Evolutionary conservation across 2,329 filamentous ascomycete species (phyloP), one percentile per base, ranked within the genome.

Genomic region (Aspergillus persii): DNA sequence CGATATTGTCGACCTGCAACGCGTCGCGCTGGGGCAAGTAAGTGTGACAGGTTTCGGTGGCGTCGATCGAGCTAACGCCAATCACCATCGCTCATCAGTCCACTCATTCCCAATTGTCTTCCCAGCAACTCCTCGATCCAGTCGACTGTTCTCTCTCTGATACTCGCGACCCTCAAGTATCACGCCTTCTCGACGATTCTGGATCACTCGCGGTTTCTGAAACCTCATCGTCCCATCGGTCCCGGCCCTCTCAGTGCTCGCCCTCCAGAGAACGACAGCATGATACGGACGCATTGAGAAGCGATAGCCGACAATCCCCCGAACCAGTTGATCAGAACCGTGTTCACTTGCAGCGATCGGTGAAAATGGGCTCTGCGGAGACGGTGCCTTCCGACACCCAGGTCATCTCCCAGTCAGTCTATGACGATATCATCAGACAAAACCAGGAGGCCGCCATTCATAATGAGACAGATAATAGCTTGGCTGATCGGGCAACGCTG

Each of bases 351-450:
- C 67, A 66, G 36, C 26, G 57, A 8, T 29, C 36, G 36, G 62
- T 56, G 36, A 73, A 70, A 50, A 77, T 77, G 74, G 69, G 66
- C 39, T 70, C 70, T 26, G 69, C 67, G 30, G 71, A 73, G n/a
- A 68, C 68, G 49, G 65, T 66, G 3, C 70, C 74, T 27, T 72
- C 74, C 26, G 77, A 79, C 60, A 80, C 78, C 8, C 78, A 80
- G 64, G 72, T 75, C 15, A 68, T 80, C 47, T 79, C 78, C 4
- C 78, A 78, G 57, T 79, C 78, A 11, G 72, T 77, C 26, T 78
- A 74, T 54, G 77, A 79, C 57, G 71, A 68, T 23, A 66, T 79
- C 39, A 71, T 79, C 44, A 68, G 68, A 50, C 69, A 72, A 54
- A 77, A 75, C 63, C 69, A 69, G 52, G 70, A 73, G 26, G 69